These are phyloP conservation scores for Cordia subcordata DNA, from an alignment of 257 asterid genomes.

Conservation along the genomic window DNA sequence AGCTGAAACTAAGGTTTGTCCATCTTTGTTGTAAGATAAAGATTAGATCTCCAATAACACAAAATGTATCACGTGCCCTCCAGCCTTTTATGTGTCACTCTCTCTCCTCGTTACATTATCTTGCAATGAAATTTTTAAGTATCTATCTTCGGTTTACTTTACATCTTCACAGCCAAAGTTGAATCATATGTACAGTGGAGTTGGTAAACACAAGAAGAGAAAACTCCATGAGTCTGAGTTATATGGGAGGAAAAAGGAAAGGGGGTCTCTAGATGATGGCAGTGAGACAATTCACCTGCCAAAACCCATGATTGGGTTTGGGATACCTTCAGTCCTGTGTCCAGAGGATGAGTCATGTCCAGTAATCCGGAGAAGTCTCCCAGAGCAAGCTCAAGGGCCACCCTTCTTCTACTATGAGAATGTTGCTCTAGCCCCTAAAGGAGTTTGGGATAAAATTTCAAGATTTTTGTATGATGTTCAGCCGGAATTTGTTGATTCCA, in stretches of 20 bases:
- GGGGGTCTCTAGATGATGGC: constrained; percentile 12
- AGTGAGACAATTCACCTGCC: constrained; percentile 30
- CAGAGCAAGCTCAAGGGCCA: constrained; percentile 35
- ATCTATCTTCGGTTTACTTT: not conserved
- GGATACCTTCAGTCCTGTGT: constrained; percentile 27
- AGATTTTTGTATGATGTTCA: constrained; percentile 27
- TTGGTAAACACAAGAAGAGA: constrained; percentile 27
- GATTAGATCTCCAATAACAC: too few species aligned
- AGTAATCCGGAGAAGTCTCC: constrained; percentile 19
- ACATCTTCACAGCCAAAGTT: constrained; percentile 22
- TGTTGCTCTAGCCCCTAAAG: constrained; percentile 42
- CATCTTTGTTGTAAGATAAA: not conserved
- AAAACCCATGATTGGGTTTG: constrained; percentile 41
- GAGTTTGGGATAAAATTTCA: constrained; percentile 36
- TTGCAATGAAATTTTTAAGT: not conserved
- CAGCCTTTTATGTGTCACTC: too few species aligned
- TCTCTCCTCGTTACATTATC: not conserved
- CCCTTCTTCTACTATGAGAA: constrained; percentile 49
- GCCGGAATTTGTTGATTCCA: constrained; percentile 47
- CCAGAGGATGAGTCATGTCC: not conserved
- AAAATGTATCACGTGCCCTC: too few species aligned
- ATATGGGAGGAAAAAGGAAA: constrained; percentile 18
- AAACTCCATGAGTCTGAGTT: constrained; percentile 4
- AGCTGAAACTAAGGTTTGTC: constrained; percentile 51
- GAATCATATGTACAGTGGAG: constrained; percentile 5